Evolutionary conservation across 768 basidiomycete species (phyloP).

Genomic region (Mycena galopus): DNA sequence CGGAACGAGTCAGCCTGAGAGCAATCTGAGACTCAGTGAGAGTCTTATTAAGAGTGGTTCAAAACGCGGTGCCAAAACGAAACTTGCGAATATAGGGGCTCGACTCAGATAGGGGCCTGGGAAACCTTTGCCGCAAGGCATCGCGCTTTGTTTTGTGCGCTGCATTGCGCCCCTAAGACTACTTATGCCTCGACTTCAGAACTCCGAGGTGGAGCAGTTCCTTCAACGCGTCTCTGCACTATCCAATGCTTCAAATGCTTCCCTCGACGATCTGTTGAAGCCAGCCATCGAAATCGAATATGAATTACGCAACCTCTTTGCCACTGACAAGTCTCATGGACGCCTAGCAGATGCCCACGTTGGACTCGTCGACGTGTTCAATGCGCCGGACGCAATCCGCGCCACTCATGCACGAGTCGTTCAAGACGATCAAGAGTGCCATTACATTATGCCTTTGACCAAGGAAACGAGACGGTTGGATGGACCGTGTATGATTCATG

Average conservation of each 20-base stretch:
- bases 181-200: constrained; percentile 40
- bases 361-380: constrained; percentile 72
- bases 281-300: constrained; percentile 70
- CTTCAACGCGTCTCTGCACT: constrained; percentile 32
- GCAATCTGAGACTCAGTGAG: too few relatives aligned
- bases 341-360: constrained; percentile 63
- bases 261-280: constrained; percentile 59
- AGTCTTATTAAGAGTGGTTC: too few relatives aligned
- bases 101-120: too few relatives aligned
- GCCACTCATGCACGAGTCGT: constrained; percentile 64
- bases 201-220: constrained; percentile 30
- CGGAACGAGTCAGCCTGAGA: too few relatives aligned
- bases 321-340: constrained; percentile 59
- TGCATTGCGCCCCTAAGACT: constrained; percentile 66
- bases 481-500: constrained; percentile 60
- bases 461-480: constrained; percentile 62
- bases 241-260: constrained; percentile 39
- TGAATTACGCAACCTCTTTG: constrained; percentile 66
- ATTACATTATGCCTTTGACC: constrained; percentile 61
- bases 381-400: constrained; percentile 59
- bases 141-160: too few relatives aligned
- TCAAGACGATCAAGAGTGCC: constrained; percentile 55
- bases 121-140: too few relatives aligned
- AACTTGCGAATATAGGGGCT: too few relatives aligned
- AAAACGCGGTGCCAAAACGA: too few relatives aligned